Conservation (phyloP, 2,329 filamentous ascomycete genomes). For the Trichophyton mentagrophytes region DNA sequence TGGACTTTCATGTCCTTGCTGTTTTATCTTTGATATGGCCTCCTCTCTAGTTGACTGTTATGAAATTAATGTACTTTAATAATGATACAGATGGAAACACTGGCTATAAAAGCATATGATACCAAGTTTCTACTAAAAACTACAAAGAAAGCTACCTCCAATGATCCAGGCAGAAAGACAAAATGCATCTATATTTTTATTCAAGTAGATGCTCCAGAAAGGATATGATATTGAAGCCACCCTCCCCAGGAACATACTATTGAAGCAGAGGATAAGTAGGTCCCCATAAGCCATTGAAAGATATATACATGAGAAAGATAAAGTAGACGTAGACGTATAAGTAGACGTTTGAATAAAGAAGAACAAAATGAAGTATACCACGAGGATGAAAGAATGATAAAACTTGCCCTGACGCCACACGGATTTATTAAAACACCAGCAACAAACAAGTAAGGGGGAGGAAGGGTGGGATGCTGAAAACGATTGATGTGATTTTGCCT, state of each 20-base stretch:
- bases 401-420: not conserved
- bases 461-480: not conserved
- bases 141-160: too few relatives aligned
- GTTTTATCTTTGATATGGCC: not conserved
- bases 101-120: not conserved
- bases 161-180: too few relatives aligned
- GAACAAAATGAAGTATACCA: not conserved
- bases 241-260: not conserved
- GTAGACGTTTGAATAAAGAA: not conserved
- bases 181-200: too few relatives aligned
- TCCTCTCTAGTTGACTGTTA: not conserved
- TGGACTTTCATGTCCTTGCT: not conserved
- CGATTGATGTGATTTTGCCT: not conserved
- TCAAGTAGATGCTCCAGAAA: not conserved
- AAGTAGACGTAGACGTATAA: not conserved
- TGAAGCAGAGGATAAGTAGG: not conserved
- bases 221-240: not conserved
- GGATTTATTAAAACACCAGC: not conserved
- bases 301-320: not conserved
- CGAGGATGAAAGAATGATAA: not conserved
- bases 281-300: not conserved
- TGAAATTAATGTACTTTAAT: not conserved
- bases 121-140: not conserved
- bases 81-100: not conserved
- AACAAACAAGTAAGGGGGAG: not conserved